Evolutionary conservation across 371 early-diverging fungal species (phyloP), one percentile per base, ranked within the genome.

Genomic region (Entomophthora muscae): DNA sequence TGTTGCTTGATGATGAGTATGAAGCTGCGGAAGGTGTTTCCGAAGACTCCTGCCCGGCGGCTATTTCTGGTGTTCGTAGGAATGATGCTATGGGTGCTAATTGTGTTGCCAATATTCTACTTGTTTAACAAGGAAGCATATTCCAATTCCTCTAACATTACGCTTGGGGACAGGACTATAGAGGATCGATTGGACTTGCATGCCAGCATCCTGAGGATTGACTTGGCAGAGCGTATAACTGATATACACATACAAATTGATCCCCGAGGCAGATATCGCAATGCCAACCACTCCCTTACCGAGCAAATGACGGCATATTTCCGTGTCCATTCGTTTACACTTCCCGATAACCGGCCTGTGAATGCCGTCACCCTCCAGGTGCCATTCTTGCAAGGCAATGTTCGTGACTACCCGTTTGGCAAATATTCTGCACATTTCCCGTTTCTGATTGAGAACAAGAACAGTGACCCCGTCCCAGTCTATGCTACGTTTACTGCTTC

Each of bases 341-440:
- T 53, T 23, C 54, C 54, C 3, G 26, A 53, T n/a, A 53, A 53
- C 54, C 26, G 21, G 26, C 54, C 54, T 5, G n/a, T 53, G 23
- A 31, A 57, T 28, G 28, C 57, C 10, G 31, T 57, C 13, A 57
- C 57, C 7, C 31, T 69, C 66, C 56, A 70, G 1, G 70, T 72
- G 70, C 70, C 72, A 0, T 68, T 70, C 53, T 68, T 64, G 59
- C 67, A 66, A 32, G 72, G 72, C 17, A 70, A 70, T 3, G 67
- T 68, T 1, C 66, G 68, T 33, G 70, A 72, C 28, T 72, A 72
- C 22, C 72, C 70, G 0, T 72, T 72, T 57, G 72, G 70, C 30
- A 58, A 64, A 0, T 72, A 69, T 66, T 26, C 3, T 3, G 42
- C 33, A 22, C 26, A 51, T 27, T 21, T 61, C 42, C 42, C 51